phyloP scores from a whole-genome alignment of 176 grass and related monocot species.

The Pharus latifolius region DNA sequence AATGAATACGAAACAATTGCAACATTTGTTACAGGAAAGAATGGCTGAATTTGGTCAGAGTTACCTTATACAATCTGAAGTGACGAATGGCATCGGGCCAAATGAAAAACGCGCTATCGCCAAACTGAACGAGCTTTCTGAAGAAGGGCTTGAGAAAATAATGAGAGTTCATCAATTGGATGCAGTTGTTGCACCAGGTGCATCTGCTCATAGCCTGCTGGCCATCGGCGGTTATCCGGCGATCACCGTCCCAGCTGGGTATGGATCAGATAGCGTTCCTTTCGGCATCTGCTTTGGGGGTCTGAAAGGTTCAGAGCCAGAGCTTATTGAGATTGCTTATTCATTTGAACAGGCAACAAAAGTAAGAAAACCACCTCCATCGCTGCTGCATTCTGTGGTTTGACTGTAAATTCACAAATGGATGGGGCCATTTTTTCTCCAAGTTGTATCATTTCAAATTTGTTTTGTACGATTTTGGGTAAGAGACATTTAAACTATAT shows the following conservation, averaged over 20 bases:
- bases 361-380: slow-evolving; percentile 52
- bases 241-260: slow-evolving; percentile 70
- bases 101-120: slow-evolving; percentile 38
- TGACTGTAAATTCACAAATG: slow-evolving; percentile 15
- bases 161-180: slow-evolving; percentile 50
- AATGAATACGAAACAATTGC: neutral
- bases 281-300: slow-evolving; percentile 68
- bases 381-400: slow-evolving; percentile 17
- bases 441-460: neutral
- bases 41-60: slow-evolving; percentile 47
- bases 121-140: slow-evolving; percentile 39
- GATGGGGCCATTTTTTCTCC: neutral
- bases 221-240: slow-evolving; percentile 61
- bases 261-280: slow-evolving; percentile 28
- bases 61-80: slow-evolving; percentile 54
- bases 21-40: slow-evolving; percentile 42
- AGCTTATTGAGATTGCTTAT: slow-evolving; percentile 68
- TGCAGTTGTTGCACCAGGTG: slow-evolving; percentile 36
- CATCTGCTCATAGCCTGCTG: slow-evolving; percentile 41
- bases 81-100: slow-evolving; percentile 41
- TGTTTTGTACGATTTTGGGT: neutral
- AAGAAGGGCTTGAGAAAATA: slow-evolving; percentile 51
- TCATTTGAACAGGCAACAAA: slow-evolving; percentile 66
- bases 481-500: neutral
- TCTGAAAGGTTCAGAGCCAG: slow-evolving; percentile 61